phyloP scores from a whole-genome alignment of 2,329 filamentous ascomycete species.

The Sarocladiaceae sp. region DNA sequence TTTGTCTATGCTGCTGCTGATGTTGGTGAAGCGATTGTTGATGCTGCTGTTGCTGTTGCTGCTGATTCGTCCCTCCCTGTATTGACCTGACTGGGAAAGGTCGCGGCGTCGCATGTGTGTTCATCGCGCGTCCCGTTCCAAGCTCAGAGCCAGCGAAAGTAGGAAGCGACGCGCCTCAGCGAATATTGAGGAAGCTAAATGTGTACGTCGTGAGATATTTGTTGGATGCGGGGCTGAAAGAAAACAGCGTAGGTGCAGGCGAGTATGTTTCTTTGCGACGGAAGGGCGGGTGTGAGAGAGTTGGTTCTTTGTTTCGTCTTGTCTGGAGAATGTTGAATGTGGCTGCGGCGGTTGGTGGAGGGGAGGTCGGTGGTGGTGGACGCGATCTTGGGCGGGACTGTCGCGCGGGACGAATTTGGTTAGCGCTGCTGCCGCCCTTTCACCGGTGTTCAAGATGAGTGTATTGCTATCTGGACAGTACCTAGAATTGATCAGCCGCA shows the following conservation, averaged over 20 bases:
- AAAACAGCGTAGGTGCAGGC: no score
- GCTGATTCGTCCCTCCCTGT: conserved; percentile 25
- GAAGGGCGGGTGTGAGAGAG: neutral
- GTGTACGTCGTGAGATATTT: no score
- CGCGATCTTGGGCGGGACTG: no score
- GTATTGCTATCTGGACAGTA: no score
- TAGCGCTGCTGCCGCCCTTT: no score
- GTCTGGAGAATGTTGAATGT: conserved; percentile 1
- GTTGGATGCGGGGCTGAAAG: no score
- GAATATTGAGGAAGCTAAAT: no score
- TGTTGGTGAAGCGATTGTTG: conserved; percentile 15
- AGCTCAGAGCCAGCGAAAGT: neutral
- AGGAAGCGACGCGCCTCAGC: neutral
- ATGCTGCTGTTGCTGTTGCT: conserved; percentile 22
- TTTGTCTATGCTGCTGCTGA: conserved; percentile 20
- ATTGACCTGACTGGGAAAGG: conserved; percentile 31
- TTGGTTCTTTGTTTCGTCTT: neutral
- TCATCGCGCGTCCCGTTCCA: conserved; percentile 26
- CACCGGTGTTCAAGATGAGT: no score
- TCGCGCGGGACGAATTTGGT: no score
- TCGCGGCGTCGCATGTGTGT: conserved; percentile 33
- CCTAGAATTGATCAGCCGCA: no score
- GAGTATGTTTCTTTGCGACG: no score
- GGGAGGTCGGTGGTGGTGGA: conserved; percentile 4
- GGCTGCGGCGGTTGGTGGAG: conserved; percentile 4